Conservation (phyloP, 345 rosid genomes). For the Streptanthus diversifolius region DNA sequence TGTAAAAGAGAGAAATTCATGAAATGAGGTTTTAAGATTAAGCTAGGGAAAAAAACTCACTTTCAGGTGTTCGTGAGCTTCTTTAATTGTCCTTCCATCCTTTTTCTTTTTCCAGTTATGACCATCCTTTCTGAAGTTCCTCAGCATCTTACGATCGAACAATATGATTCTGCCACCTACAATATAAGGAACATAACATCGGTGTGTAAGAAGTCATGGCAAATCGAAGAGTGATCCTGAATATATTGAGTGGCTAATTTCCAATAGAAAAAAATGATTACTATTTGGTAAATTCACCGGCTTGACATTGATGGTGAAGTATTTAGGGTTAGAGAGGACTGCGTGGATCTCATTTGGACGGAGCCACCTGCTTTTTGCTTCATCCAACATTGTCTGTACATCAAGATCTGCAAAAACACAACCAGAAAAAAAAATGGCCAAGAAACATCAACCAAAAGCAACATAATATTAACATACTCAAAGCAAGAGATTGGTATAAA, state of each 20-base stretch:
- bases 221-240: not conserved
- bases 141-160: constrained; percentile 92
- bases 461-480: not conserved
- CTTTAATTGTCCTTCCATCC: constrained; percentile 96
- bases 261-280: constrained; percentile 29
- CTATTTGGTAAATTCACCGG: constrained; percentile 79
- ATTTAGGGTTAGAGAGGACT: constrained; percentile 62
- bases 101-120: constrained; percentile 99
- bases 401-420: constrained; percentile 68
- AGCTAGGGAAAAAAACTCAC: constrained; percentile 42
- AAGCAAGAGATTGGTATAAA: not conserved
- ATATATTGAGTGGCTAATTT: not conserved
- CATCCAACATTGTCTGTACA: constrained; percentile 56
- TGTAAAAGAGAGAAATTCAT: not conserved
- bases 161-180: constrained; percentile 77
- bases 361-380: constrained; percentile 85
- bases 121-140: constrained; percentile 97
- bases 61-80: constrained; percentile 98
- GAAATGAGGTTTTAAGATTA: not conserved
- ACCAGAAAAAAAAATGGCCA: not conserved
- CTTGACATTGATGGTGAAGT: constrained; percentile 71
- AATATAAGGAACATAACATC: not conserved
- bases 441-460: not conserved
- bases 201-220: not conserved
- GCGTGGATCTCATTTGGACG: constrained; percentile 97